These are phyloP conservation scores for Zopfochytrium polystomum DNA, from an alignment of 371 early-diverging fungal species.

Conservation along the genomic window DNA sequence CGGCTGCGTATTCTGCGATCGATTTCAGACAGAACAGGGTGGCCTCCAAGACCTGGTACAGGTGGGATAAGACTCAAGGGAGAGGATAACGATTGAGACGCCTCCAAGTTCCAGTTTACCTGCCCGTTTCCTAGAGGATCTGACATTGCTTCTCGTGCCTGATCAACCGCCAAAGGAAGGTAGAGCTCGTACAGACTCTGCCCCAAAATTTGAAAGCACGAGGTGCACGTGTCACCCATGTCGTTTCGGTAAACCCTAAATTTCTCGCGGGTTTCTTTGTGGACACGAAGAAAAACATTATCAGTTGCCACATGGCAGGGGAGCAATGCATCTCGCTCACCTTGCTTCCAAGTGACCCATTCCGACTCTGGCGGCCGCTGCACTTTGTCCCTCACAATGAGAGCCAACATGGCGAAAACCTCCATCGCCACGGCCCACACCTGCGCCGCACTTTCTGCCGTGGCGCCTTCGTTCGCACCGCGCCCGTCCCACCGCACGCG, in stretches of 20 bases:
- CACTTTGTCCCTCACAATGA: conserved; percentile 53
- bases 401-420: conserved; percentile 56
- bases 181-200: conserved; percentile 58
- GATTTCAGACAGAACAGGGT: conserved; percentile 63
- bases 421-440: conserved; percentile 38
- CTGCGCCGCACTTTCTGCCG: conserved; percentile 5
- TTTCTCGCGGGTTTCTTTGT: conserved; percentile 55
- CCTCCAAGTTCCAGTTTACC: conserved; percentile 9
- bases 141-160: conserved; percentile 17
- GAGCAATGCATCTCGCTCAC: conserved; percentile 29
- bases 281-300: background rate
- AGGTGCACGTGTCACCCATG: conserved; percentile 69
- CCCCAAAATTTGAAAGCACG: conserved; percentile 66
- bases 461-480: no score
- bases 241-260: conserved; percentile 71
- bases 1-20: conserved; percentile 67
- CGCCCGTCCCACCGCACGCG: no score
- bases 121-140: conserved; percentile 18
- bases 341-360: conserved; percentile 61
- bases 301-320: background rate
- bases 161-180: conserved; percentile 50
- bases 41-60: conserved; percentile 54
- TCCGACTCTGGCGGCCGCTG: conserved; percentile 56
- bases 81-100: background rate
- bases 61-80: conserved; percentile 9